A percentile compares a stretch with the other conserved stretches of the same genome.
Evolutionary conservation across 148 eudicot species (phyloP).

Genomic region (Nepenthes gracilis): DNA sequence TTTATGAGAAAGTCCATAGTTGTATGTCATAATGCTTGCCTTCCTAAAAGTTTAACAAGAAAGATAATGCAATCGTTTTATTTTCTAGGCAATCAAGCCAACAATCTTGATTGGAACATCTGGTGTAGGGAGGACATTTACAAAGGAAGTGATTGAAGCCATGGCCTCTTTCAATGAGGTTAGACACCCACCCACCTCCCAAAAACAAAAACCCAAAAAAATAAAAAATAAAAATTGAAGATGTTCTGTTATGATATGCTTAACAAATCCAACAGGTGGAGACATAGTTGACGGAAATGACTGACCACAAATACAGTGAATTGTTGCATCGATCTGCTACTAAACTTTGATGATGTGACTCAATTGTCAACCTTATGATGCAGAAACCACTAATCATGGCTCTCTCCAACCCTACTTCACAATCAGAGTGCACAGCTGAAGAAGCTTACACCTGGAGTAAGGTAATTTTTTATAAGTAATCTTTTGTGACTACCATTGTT

Average conservation of each 20-base stretch:
- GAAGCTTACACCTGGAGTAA: slow-evolving; percentile 84
- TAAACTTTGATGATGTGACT: not conserved
- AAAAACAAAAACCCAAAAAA: not conserved
- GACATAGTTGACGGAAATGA: too few relatives aligned
- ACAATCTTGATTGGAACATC: slow-evolving; percentile 80
- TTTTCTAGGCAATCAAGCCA: slow-evolving; percentile 67
- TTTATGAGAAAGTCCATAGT: not conserved
- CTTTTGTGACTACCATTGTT: not conserved
- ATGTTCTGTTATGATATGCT: too few relatives aligned
- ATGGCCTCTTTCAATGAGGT: slow-evolving; percentile 79
- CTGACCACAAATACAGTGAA: too few relatives aligned
- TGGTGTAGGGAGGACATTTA: slow-evolving; percentile 78
- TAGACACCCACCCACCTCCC: not conserved
- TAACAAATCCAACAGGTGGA: too few relatives aligned
- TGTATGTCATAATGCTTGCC: too few relatives aligned
- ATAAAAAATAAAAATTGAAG: too few relatives aligned
- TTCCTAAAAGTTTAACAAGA: too few relatives aligned
- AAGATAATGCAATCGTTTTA: not conserved
- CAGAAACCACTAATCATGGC: slow-evolving; percentile 96
- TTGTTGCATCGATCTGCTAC: not conserved
- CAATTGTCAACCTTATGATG: not conserved
- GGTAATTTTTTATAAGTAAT: slow-evolving; percentile 25
- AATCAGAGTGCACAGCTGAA: slow-evolving; percentile 96
- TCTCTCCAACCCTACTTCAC: slow-evolving; percentile 88
- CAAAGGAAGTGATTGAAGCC: slow-evolving; percentile 81